These are phyloP conservation scores for Pseudogymnoascus sp. DNA, from an alignment of 2,329 filamentous ascomycete species.

Conservation along the genomic window DNA sequence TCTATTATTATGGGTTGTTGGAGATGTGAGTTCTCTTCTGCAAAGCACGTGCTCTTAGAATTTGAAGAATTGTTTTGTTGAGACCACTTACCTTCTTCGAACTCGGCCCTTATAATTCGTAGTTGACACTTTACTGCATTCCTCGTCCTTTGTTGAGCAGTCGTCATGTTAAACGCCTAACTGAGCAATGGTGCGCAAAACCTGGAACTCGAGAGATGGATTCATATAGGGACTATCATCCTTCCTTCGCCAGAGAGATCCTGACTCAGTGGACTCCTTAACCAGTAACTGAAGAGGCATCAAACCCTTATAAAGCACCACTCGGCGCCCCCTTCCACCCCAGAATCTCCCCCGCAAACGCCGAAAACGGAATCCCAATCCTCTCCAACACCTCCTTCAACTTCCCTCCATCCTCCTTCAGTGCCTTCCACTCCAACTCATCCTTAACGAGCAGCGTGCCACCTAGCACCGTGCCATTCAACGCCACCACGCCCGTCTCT, in stretches of 20 bases:
- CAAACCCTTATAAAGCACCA: background rate
- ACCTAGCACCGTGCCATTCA: slow-evolving; percentile 56
- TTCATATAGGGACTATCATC: too few relatives aligned
- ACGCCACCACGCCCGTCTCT: slow-evolving; percentile 35
- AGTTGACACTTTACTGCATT: too few relatives aligned
- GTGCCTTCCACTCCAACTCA: slow-evolving; percentile 45
- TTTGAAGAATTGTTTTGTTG: background rate
- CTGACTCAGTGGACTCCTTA: background rate
- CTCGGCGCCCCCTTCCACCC: background rate
- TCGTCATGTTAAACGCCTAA: too few relatives aligned
- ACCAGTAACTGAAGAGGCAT: background rate
- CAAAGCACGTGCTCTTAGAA: background rate
- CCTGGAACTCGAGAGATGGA: background rate
- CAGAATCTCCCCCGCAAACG: background rate
- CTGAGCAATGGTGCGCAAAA: too few relatives aligned
- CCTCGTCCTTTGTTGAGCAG: too few relatives aligned
- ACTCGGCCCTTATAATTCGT: too few relatives aligned
- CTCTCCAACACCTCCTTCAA: slow-evolving; percentile 33
- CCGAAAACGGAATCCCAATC: slow-evolving; percentile 31
- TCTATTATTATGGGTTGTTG: background rate
- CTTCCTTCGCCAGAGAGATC: too few relatives aligned
- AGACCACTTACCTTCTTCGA: too few relatives aligned
- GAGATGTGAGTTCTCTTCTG: background rate
- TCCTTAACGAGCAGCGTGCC: slow-evolving; percentile 56
- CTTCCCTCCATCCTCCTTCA: slow-evolving; percentile 31